Evolutionary conservation across 2,329 filamentous ascomycete genomes (phyloP), one percentile per base, ranked within the genome.

Genomic region (Xylariales sp.): DNA sequence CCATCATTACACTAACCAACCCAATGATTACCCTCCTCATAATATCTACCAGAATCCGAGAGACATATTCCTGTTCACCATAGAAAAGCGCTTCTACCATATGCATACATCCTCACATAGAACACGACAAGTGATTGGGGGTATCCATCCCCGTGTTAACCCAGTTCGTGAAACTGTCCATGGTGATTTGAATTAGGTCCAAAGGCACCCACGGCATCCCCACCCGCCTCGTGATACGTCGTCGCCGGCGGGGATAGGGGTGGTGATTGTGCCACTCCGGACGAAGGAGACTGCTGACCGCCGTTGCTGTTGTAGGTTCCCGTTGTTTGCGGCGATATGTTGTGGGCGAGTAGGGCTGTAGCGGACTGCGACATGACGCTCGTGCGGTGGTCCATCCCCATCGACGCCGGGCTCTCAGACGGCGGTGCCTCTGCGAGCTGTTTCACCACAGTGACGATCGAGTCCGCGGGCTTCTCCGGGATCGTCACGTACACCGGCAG

Each of bases 191-290:
- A 37, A 33, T 59, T 55, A 10, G 50, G 51, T 24, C 52, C 52
- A 4, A 44, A 33, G 11, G 45, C 50, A 8, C 63, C 61, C 11
- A 59, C 51, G 5, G 45, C 50, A 14, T 58, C 56, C 2, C 56
- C 55, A 17, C 60, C 57, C 2, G 62, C 65, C 50, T 70, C 66
- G 40, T 67, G 54, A n/a, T n/a, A n/a, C n/a, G n/a, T n/a, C n/a
- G n/a, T n/a, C n/a, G n/a, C n/a, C n/a, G n/a, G n/a, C n/a, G n/a
- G n/a, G n/a, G n/a, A n/a, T n/a, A n/a, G n/a, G n/a, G n/a, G n/a
- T n/a, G n/a, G n/a, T n/a, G n/a, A n/a, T n/a, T n/a, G n/a, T n/a
- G n/a, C n/a, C n/a, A n/a, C n/a, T n/a, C n/a, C n/a, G 17, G 66
- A 56, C 2, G 50, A 53, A 1, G 45, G 43, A 11, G 52, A 53